Evolutionary conservation across 306 rosid species (phyloP).

Genomic region (Ceratonia siliqua): DNA sequence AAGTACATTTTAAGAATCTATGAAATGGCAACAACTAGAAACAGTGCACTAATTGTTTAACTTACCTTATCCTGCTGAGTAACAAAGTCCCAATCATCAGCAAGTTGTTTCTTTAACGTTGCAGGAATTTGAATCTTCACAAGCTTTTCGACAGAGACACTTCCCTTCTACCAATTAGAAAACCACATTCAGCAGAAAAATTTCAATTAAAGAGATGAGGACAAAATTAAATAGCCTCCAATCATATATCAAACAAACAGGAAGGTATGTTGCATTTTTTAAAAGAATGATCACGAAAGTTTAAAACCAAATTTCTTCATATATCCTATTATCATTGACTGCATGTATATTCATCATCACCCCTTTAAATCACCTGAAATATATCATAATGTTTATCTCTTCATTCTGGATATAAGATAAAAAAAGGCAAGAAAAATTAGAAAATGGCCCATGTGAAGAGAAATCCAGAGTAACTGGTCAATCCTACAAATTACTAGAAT

Average conservation of each 20-base stretch:
- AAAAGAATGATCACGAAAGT: constrained; percentile 4
- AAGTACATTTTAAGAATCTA: constrained; percentile 19
- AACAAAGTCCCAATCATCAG: constrained; percentile 86
- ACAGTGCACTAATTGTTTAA: constrained; percentile 24
- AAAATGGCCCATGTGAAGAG: constrained; percentile 8
- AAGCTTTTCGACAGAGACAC: constrained; percentile 59
- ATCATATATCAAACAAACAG: constrained; percentile 16
- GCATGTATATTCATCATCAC: not conserved
- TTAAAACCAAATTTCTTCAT: constrained; percentile 21
- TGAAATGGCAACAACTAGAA: constrained; percentile 8
- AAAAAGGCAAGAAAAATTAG: constrained; percentile 7
- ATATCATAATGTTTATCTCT: not conserved
- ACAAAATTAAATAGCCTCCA: not conserved
- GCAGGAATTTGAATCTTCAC: constrained; percentile 90
- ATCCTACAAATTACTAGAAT: not conserved
- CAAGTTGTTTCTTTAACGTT: constrained; percentile 85
- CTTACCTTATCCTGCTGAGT: constrained; percentile 85
- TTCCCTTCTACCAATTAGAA: constrained; percentile 60
- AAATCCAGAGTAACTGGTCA: not conserved
- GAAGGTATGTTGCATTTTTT: not conserved
- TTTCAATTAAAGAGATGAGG: not conserved
- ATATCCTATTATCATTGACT: not conserved
- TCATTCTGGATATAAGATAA: constrained; percentile 22
- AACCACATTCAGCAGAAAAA: constrained; percentile 35
- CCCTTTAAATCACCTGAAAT: constrained; percentile 14